Conservation (phyloP, 2,329 filamentous ascomycete species). For the Blumeria hordei region DNA sequence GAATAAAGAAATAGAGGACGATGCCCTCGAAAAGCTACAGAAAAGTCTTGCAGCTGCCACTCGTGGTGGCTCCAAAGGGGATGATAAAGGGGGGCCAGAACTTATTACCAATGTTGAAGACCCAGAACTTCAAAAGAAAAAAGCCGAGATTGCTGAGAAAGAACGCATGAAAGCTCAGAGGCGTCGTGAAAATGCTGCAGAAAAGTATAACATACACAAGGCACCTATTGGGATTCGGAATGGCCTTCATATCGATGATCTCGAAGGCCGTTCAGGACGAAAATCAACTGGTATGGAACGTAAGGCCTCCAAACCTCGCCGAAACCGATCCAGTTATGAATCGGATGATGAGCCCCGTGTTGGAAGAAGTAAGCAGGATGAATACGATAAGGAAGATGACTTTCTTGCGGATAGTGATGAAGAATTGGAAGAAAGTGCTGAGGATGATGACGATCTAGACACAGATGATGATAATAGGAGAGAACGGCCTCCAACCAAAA, state of each 20-base stretch:
- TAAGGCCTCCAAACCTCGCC: slow-evolving; percentile 27
- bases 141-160: slow-evolving; percentile 51
- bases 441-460: slow-evolving; percentile 22
- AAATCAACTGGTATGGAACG: slow-evolving; percentile 25
- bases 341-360: slow-evolving; percentile 50
- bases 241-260: slow-evolving; percentile 41
- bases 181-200: slow-evolving; percentile 40
- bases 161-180: slow-evolving; percentile 43
- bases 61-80: slow-evolving; percentile 26
- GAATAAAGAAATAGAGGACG: slow-evolving; percentile 42
- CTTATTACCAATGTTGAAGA: slow-evolving; percentile 49
- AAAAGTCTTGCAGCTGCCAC: slow-evolving; percentile 40
- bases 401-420: slow-evolving; percentile 58
- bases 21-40: slow-evolving; percentile 43
- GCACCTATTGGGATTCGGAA: slow-evolving; percentile 21
- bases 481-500: slow-evolving; percentile 13
- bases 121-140: slow-evolving; percentile 49
- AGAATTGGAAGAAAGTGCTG: slow-evolving; percentile 33
- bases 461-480: slow-evolving; percentile 23
- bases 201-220: slow-evolving; percentile 23
- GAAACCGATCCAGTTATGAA: slow-evolving; percentile 40
- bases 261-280: slow-evolving; percentile 35
- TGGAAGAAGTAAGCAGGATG: slow-evolving; percentile 35
- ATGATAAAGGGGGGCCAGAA: slow-evolving; percentile 32
- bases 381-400: slow-evolving; percentile 59